A percentile compares a stretch with the other conserved stretches of the same genome.
Conservation (phyloP, 2,329 filamentous ascomycete genomes). For the Fusarium ambrosium region DNA sequence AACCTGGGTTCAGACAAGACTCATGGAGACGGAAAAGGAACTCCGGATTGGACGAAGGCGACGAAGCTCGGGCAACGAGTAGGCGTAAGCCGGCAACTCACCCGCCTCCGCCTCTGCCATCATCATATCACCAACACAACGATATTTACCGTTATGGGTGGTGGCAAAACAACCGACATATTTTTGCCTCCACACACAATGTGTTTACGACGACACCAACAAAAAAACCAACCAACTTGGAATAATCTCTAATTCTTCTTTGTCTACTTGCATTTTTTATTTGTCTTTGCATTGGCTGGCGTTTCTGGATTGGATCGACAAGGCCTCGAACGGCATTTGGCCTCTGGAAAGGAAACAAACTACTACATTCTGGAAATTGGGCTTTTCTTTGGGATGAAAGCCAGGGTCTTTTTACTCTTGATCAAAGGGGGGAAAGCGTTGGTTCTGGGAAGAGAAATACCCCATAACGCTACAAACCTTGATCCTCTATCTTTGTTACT, state of each 20-base stretch:
- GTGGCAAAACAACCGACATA: constrained; percentile 26
- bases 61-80: constrained; percentile 56
- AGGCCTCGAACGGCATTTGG: constrained; percentile 12
- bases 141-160: constrained; percentile 18
- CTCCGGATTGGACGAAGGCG: constrained; percentile 66
- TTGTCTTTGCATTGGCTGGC: constrained; percentile 40
- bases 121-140: constrained; percentile 22
- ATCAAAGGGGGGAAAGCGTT: constrained; percentile 22
- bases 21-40: constrained; percentile 73
- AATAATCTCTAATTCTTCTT: constrained; percentile 37
- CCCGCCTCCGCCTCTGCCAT: background rate
- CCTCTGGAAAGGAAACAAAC: constrained; percentile 15
- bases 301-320: constrained; percentile 19
- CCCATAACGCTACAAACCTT: constrained; percentile 28
- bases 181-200: constrained; percentile 4
- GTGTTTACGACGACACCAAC: background rate
- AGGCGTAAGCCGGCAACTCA: constrained; percentile 13
- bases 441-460: constrained; percentile 11
- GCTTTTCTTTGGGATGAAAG: background rate
- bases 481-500: constrained; percentile 17
- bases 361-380: constrained; percentile 12
- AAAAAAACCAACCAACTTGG: constrained; percentile 8
- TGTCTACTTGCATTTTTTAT: constrained; percentile 8
- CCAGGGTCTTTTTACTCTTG: constrained; percentile 3
- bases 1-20: constrained; percentile 69